These are phyloP conservation scores for Angomonas deanei DNA, from an alignment of 208 protist genomes.

Conservation along the genomic window DNA sequence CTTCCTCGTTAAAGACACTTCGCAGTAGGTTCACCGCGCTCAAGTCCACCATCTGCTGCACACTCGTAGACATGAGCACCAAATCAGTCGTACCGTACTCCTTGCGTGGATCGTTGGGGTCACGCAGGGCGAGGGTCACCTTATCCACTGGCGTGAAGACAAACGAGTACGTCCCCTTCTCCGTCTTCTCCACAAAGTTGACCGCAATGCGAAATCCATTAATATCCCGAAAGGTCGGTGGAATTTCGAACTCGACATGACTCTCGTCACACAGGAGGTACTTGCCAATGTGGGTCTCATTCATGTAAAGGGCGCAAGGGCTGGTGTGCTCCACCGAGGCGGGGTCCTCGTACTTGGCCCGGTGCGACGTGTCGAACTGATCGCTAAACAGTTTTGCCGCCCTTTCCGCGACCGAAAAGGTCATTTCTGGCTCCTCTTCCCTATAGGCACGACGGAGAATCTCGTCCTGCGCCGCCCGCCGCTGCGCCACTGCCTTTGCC, in stretches of 20 bases:
- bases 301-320: conserved; percentile 1
- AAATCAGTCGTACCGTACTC: conserved; percentile 21
- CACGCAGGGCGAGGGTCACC: conserved; percentile 22
- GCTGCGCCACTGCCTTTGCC: background rate
- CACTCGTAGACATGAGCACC: conserved; percentile 14
- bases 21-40: conserved; percentile 15
- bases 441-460: background rate
- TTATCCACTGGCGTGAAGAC: conserved; percentile 26
- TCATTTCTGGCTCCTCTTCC: background rate
- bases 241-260: conserved; percentile 6
- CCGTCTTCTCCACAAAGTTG: conserved; percentile 10
- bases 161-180: conserved; percentile 6
- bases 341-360: background rate
- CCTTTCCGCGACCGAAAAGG: background rate
- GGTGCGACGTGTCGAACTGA: background rate
- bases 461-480: background rate
- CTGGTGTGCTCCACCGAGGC: background rate
- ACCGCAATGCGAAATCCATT: conserved; percentile 4
- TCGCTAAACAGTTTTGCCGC: conserved; percentile 4
- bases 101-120: conserved; percentile 11
- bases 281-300: background rate
- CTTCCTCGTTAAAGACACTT: conserved; percentile 13
- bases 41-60: conserved; percentile 15
- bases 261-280: background rate
- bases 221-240: background rate